Percentiles rank a stretch among this genome's conserved stretches.
phyloP scores from a whole-genome alignment of 176 grass and related monocot genomes.

The Oryza brachyantha region DNA sequence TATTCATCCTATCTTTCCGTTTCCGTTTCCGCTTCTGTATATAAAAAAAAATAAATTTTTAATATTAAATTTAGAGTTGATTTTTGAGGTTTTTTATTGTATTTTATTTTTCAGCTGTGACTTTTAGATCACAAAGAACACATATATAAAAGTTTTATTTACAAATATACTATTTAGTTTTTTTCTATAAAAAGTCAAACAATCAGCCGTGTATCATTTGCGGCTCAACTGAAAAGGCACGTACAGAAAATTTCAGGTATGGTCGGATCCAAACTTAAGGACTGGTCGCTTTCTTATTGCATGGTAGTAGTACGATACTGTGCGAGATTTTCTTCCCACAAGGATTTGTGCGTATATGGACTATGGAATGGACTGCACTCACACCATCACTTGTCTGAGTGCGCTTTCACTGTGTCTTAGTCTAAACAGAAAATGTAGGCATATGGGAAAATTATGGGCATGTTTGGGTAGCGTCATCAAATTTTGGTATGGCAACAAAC shows the following conservation, averaged over 20 bases:
- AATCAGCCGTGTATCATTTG: neutral
- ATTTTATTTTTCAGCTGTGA: too few relatives aligned
- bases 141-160: too few relatives aligned
- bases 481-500: neutral
- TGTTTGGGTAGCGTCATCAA: neutral
- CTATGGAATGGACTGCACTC: neutral
- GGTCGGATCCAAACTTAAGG: neutral
- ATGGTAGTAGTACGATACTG: too few relatives aligned
- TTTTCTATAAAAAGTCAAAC: too few relatives aligned
- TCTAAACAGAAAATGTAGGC: neutral
- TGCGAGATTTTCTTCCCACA: neutral
- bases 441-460: neutral
- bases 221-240: neutral
- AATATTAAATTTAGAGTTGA: too few relatives aligned
- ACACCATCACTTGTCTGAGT: neutral
- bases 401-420: neutral
- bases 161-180: too few relatives aligned
- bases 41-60: too few relatives aligned
- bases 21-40: too few relatives aligned
- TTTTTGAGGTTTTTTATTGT: too few relatives aligned
- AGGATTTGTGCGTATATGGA: neutral
- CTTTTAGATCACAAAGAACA: too few relatives aligned
- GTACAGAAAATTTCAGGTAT: constrained; percentile 31
- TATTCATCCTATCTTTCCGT: too few relatives aligned
- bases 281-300: neutral